Evolutionary conservation across 345 rosid species (phyloP).

Genomic region (Aurinia saxatilis): DNA sequence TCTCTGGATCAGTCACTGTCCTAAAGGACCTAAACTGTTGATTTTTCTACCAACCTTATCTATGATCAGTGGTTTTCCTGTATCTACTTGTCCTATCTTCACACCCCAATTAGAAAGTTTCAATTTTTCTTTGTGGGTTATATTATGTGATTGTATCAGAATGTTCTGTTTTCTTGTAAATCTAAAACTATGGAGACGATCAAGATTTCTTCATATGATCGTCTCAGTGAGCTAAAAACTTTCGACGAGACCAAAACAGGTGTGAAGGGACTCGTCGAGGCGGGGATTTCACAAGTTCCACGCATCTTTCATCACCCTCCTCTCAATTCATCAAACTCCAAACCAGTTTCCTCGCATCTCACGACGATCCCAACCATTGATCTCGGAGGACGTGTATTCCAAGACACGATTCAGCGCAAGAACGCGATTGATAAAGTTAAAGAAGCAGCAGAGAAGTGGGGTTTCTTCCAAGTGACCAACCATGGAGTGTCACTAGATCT

Average conservation of each 20-base stretch:
- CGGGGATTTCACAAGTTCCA: slow-evolving; percentile 24
- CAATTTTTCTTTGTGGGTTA: not conserved
- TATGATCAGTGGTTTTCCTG: not conserved
- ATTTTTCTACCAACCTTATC: not conserved
- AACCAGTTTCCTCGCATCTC: not conserved
- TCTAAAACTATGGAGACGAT: slow-evolving; percentile 1
- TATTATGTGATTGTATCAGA: not conserved
- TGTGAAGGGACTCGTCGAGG: slow-evolving; percentile 32
- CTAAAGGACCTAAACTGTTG: not conserved
- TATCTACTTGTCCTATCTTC: not conserved
- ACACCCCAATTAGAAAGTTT: not conserved
- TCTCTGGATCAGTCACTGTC: not conserved
- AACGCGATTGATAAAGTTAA: not conserved
- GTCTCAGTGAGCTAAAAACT: slow-evolving; percentile 19
- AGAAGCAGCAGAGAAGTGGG: slow-evolving; percentile 25
- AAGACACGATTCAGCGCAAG: not conserved
- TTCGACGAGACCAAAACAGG: slow-evolving; percentile 25
- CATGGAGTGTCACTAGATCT: slow-evolving; percentile 20
- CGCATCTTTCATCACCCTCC: slow-evolving; percentile 22
- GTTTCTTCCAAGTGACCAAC: slow-evolving; percentile 29
- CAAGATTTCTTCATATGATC: slow-evolving; percentile 14
- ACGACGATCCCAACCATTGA: slow-evolving; percentile 23
- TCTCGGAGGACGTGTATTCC: not conserved
- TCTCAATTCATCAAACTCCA: not conserved
- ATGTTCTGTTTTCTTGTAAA: not conserved